Conservation (phyloP, 768 basidiomycete species). For the Kwoniella sp. region DNA sequence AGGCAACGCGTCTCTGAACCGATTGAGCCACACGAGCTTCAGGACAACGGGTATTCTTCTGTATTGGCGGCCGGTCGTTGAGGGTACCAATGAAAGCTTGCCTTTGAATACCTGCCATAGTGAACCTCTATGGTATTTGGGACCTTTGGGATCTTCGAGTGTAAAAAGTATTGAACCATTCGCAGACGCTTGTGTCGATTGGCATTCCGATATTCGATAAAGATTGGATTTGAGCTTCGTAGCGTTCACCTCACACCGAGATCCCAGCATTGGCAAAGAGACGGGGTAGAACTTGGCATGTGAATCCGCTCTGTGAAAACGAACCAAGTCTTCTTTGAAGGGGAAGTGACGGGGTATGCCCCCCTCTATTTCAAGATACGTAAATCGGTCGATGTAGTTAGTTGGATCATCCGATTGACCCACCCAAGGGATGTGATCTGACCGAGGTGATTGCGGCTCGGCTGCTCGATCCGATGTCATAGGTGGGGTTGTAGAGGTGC, state of each 20-base stretch:
- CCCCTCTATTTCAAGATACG: not conserved
- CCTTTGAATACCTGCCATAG: not conserved
- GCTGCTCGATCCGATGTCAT: no score
- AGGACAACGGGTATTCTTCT: not conserved
- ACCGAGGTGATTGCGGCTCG: no score
- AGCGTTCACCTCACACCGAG: not conserved
- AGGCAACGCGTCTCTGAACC: no score
- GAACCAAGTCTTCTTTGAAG: no score
- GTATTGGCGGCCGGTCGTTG: not conserved
- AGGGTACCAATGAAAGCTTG: not conserved
- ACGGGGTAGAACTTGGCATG: not conserved
- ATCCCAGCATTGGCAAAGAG: not conserved
- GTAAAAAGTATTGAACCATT: not conserved
- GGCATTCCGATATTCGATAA: not conserved
- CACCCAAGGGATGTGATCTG: not conserved
- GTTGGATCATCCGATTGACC: not conserved
- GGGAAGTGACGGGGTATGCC: not conserved
- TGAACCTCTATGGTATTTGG: not conserved
- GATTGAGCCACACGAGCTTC: not conserved
- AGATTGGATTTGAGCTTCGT: not conserved
- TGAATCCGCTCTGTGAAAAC: not conserved
- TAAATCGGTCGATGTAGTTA: not conserved
- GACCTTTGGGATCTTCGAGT: not conserved
- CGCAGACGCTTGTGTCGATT: not conserved
- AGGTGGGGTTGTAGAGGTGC: no score